phyloP scores from a whole-genome alignment of 208 protist species.

The Trypanosoma grayi region DNA sequence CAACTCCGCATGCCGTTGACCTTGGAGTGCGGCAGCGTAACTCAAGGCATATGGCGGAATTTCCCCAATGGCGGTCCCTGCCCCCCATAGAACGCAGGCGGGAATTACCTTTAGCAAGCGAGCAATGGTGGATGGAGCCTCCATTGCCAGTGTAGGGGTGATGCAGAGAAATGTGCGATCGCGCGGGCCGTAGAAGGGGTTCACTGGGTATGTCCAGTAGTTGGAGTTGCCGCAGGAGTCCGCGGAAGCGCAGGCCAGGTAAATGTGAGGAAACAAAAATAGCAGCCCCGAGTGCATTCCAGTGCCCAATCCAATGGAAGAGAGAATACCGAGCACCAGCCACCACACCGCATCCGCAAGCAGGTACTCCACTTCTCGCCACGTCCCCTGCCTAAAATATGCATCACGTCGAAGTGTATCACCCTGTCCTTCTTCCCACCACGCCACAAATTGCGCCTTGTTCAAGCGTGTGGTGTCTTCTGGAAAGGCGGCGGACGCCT shows the following conservation, averaged over 20 bases:
- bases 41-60: constrained; percentile 96
- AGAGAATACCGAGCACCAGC: constrained; percentile 88
- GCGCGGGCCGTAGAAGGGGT: constrained; percentile 78
- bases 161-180: constrained; percentile 72
- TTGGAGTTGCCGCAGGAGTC: constrained; percentile 76
- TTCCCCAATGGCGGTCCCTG: constrained; percentile 96
- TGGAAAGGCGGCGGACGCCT: constrained; percentile 34
- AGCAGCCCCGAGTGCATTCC: constrained; percentile 95
- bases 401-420: constrained; percentile 42
- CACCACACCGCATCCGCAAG: constrained; percentile 85
- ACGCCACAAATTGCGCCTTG: constrained; percentile 35
- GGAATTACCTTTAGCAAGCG: constrained; percentile 70
- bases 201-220: constrained; percentile 89
- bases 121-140: constrained; percentile 29
- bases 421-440: constrained; percentile 48
- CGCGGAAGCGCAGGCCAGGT: constrained; percentile 83
- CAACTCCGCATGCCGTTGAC: constrained; percentile 48
- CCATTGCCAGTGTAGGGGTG: constrained; percentile 2
- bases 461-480: constrained; percentile 17
- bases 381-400: constrained; percentile 48
- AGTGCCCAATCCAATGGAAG: constrained; percentile 91
- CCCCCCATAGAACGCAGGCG: constrained; percentile 91
- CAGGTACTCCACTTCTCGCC: constrained; percentile 79
- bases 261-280: constrained; percentile 96
- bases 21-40: constrained; percentile 81